Percentiles rank a stretch among this genome's conserved stretches.
Conservation (phyloP, 352 stramenopile species). For the Phytophthora brassicae region DNA sequence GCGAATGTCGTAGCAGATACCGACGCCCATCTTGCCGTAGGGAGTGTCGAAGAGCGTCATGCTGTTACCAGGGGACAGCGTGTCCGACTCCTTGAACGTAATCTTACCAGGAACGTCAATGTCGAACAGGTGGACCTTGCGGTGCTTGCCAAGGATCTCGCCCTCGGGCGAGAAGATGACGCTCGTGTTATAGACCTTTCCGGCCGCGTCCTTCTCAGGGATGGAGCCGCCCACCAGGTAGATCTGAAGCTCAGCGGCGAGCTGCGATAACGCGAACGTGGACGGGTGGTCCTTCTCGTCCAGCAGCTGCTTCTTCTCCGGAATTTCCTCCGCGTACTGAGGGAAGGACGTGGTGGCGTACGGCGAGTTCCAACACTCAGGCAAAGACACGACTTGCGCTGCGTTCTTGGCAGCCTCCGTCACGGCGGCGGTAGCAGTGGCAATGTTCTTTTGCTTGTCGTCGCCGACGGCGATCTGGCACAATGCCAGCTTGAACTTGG, state of each 20-base stretch:
- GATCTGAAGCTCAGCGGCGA: constrained; percentile 88
- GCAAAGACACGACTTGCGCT: constrained; percentile 90
- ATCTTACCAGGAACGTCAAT: constrained; percentile 99
- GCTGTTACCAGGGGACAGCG: constrained; percentile 92
- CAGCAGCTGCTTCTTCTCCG: constrained; percentile 58
- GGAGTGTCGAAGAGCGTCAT: constrained; percentile 88
- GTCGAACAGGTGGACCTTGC: constrained; percentile 99
- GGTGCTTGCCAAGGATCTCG: constrained; percentile 97
- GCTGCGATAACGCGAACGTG: constrained; percentile 85
- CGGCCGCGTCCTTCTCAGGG: constrained; percentile 84
- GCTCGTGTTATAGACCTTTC: constrained; percentile 99
- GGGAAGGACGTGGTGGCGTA: constrained; percentile 98
- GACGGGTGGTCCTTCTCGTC: constrained; percentile 76
- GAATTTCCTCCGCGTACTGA: constrained; percentile 97
- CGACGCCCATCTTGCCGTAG: constrained; percentile 95
- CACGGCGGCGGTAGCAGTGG: constrained; percentile 63
- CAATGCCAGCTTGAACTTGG: constrained; percentile 91
- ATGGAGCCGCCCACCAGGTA: constrained; percentile 98
- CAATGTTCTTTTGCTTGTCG: constrained; percentile 87
- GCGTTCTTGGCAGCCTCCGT: constrained; percentile 70
- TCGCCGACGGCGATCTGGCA: constrained; percentile 95
- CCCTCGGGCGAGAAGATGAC: constrained; percentile 95
- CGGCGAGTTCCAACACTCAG: constrained; percentile 96
- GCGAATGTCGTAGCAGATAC: constrained; percentile 99
- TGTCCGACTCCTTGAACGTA: constrained; percentile 99